phyloP scores from a whole-genome alignment of 371 early-diverging fungal species.

The Mortierella sp. region DNA sequence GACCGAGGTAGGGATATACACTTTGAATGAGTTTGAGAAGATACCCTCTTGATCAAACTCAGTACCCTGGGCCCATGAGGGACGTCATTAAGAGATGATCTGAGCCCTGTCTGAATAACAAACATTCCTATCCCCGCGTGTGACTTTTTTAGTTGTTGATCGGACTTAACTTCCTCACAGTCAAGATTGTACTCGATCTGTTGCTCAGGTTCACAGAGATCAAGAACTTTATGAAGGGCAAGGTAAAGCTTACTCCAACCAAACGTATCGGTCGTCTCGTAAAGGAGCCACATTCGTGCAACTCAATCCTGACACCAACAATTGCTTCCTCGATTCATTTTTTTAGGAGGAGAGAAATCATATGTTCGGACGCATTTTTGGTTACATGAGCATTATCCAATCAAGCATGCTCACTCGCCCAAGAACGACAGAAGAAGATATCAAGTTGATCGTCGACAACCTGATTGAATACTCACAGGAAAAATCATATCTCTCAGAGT shows the following conservation, averaged over 20 bases:
- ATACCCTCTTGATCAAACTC: too few species aligned
- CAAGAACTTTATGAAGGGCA: conserved; percentile 66
- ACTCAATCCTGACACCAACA: neutral
- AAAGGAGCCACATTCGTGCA: neutral
- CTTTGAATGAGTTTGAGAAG: too few species aligned
- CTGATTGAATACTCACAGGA: conserved; percentile 74
- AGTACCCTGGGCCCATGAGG: too few species aligned
- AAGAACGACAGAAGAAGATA: conserved; percentile 74
- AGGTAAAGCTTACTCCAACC: conserved; percentile 25
- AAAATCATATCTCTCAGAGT: conserved; percentile 84
- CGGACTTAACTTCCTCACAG: conserved; percentile 62
- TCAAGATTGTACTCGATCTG: conserved; percentile 75
- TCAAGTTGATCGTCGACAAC: conserved; percentile 72
- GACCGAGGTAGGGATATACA: conserved; percentile 72
- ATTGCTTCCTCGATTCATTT: conserved; percentile 12
- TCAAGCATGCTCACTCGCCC: conserved; percentile 83
- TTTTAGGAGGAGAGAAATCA: conserved; percentile 89
- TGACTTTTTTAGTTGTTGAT: conserved; percentile 55
- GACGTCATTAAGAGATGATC: neutral
- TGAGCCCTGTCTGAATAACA: neutral
- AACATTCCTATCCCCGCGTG: neutral
- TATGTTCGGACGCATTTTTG: conserved; percentile 92
- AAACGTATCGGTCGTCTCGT: neutral
- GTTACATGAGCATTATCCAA: conserved; percentile 83
- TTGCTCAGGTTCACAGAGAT: conserved; percentile 75